phyloP scores from a whole-genome alignment of 208 protist genomes.

The Acanthamoeba royreba region DNA sequence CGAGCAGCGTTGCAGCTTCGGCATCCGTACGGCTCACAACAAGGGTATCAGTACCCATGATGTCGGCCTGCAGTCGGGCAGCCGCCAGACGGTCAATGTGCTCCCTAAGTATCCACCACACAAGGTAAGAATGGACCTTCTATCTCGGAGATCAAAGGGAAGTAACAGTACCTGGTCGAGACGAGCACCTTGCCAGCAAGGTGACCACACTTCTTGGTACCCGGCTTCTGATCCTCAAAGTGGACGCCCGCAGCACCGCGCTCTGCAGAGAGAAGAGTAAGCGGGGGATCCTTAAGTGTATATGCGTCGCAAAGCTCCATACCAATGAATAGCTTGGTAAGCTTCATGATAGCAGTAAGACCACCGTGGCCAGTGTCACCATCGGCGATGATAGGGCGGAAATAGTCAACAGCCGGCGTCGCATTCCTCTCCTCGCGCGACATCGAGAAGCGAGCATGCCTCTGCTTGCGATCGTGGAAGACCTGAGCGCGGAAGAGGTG shows the following conservation, averaged over 20 bases:
- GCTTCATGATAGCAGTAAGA: constrained; percentile 82
- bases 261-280: constrained; percentile 48
- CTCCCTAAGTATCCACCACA: constrained; percentile 39
- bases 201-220: constrained; percentile 85
- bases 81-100: constrained; percentile 77
- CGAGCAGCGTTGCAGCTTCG: constrained; percentile 80
- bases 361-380: constrained; percentile 87
- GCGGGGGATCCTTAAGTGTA: not conserved
- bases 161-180: constrained; percentile 49
- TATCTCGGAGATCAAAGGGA: not conserved
- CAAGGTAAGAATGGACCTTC: not conserved
- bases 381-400: constrained; percentile 86
- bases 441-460: constrained; percentile 55
- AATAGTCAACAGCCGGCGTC: constrained; percentile 71
- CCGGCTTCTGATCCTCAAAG: constrained; percentile 86
- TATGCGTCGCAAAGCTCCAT: not conserved
- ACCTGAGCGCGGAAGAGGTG: constrained; percentile 82
- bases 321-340: constrained; percentile 82
- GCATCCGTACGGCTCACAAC: constrained; percentile 84
- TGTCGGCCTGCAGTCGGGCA: constrained; percentile 79
- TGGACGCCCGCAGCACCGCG: constrained; percentile 83
- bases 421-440: constrained; percentile 54
- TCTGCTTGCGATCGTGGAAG: constrained; percentile 82
- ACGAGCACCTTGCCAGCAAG: constrained; percentile 81
- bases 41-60: constrained; percentile 78